These are phyloP conservation scores for Cetradonia linearis DNA, from an alignment of 495 filamentous ascomycete genomes.

Conservation along the genomic window DNA sequence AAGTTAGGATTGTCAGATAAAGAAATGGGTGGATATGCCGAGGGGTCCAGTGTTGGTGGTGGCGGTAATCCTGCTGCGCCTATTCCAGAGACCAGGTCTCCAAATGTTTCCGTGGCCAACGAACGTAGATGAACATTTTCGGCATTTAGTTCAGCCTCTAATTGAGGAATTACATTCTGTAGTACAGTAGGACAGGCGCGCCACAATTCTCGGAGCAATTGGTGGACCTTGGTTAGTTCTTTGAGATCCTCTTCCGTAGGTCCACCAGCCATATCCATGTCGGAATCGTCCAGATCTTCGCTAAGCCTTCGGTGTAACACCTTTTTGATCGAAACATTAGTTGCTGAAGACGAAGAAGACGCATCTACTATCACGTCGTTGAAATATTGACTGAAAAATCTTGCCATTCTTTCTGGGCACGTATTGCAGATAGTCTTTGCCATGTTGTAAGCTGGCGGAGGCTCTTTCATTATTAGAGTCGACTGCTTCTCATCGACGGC, in stretches of 20 bases:
- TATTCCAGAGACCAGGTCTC: slow-evolving; percentile 86
- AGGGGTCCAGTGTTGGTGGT: slow-evolving; percentile 60
- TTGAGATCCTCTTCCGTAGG: slow-evolving; percentile 74
- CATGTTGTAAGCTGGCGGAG: slow-evolving; percentile 90
- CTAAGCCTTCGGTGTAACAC: slow-evolving; percentile 36
- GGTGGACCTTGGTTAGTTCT: slow-evolving; percentile 82
- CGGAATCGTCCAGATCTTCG: slow-evolving; percentile 54
- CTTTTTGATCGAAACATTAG: slow-evolving; percentile 37
- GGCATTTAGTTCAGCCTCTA: slow-evolving; percentile 84
- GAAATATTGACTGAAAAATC: slow-evolving; percentile 91
- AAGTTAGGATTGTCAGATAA: slow-evolving; percentile 47
- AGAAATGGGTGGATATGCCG: slow-evolving; percentile 66
- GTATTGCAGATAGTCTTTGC: slow-evolving; percentile 84
- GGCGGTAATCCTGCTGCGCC: slow-evolving; percentile 79
- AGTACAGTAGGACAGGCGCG: slow-evolving; percentile 79
- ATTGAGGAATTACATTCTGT: slow-evolving; percentile 84
- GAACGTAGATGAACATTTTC: slow-evolving; percentile 80
- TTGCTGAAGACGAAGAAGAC: slow-evolving; percentile 43
- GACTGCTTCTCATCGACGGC: slow-evolving; percentile 61
- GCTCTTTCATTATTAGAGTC: slow-evolving; percentile 70
- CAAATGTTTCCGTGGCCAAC: slow-evolving; percentile 83
- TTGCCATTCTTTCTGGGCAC: slow-evolving; percentile 87
- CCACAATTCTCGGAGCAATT: slow-evolving; percentile 86
- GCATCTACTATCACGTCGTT: slow-evolving; percentile 86
- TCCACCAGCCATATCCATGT: slow-evolving; percentile 51